Percentiles rank a stretch among this genome's conserved stretches.
Evolutionary conservation across 495 filamentous ascomycete genomes (phyloP).

Genomic region (Penicillium soppii): DNA sequence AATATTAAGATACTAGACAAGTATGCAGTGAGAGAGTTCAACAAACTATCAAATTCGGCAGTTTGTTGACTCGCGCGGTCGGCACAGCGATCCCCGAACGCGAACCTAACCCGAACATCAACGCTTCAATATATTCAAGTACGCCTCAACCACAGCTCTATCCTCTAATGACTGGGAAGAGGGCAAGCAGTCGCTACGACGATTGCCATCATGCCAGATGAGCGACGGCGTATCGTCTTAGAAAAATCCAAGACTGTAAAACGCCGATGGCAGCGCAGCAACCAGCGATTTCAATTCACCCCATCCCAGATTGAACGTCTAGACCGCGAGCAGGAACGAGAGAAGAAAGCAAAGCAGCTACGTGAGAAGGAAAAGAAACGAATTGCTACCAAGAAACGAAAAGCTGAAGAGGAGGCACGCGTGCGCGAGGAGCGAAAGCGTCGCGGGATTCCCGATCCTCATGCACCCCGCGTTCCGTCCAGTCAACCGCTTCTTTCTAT

Average conservation of each 20-base stretch:
- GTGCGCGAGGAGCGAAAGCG: constrained; percentile 43
- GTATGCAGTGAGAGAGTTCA: too few species aligned
- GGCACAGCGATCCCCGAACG: constrained; percentile 40
- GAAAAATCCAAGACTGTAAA: constrained; percentile 46
- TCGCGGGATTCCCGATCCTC: constrained; percentile 44
- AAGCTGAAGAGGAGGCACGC: constrained; percentile 41
- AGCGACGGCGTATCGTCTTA: constrained; percentile 41
- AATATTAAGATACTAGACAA: too few species aligned
- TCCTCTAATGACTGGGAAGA: constrained; percentile 15
- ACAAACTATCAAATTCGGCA: constrained; percentile 22
- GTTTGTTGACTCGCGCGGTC: constrained; percentile 25
- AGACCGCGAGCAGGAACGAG: constrained; percentile 46
- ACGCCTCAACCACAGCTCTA: constrained; percentile 3
- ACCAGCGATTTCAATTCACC: constrained; percentile 42
- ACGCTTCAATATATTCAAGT: background rate
- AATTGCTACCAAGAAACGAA: constrained; percentile 43
- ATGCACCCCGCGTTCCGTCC: constrained; percentile 37
- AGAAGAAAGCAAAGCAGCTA: constrained; percentile 38
- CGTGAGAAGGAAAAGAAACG: constrained; percentile 43
- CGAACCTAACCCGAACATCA: constrained; percentile 5
- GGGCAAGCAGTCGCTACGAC: constrained; percentile 19
- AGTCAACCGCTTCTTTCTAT: constrained; percentile 48
- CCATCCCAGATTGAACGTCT: constrained; percentile 42
- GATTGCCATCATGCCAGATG: constrained; percentile 37
- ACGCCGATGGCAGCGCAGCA: constrained; percentile 49